Evolutionary conservation across 2,329 filamentous ascomycete species (phyloP).

Genomic region (Verticillium dahliae): DNA sequence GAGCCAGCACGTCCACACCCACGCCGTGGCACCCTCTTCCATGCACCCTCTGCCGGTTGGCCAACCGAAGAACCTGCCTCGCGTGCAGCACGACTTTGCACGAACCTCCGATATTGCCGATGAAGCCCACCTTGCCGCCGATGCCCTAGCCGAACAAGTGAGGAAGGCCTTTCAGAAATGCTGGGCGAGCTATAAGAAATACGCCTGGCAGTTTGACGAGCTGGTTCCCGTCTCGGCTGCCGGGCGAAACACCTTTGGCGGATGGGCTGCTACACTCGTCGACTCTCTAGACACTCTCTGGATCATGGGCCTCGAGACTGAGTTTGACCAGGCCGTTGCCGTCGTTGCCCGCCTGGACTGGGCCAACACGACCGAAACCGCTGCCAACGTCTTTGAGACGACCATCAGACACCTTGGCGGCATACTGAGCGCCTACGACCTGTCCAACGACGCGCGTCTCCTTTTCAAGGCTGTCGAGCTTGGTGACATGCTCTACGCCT

Average conservation of each 20-base stretch:
- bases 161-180: conserved; percentile 21
- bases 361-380: conserved; percentile 4
- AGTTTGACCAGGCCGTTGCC: conserved; percentile 42
- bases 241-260: conserved; percentile 34
- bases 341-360: conserved; percentile 43
- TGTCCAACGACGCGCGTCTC: conserved; percentile 49
- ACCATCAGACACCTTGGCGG: conserved; percentile 67
- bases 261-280: conserved; percentile 41
- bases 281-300: conserved; percentile 44
- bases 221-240: conserved; percentile 31
- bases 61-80: conserved; percentile 4
- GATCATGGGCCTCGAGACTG: conserved; percentile 45
- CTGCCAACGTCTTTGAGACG: conserved; percentile 53
- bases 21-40: conserved; percentile 1
- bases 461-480: conserved; percentile 57
- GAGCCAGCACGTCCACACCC: conserved; percentile 5
- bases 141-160: not conserved
- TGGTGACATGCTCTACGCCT: conserved; percentile 56
- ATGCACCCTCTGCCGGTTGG: conserved; percentile 7
- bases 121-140: not conserved
- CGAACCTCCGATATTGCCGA: not conserved
- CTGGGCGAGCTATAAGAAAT: conserved; percentile 34
- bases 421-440: conserved; percentile 60
- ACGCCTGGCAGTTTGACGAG: conserved; percentile 40
- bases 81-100: conserved; percentile 7